Evolutionary conservation across 768 basidiomycete genomes (phyloP).

Genomic region (Pisolithus albus): DNA sequence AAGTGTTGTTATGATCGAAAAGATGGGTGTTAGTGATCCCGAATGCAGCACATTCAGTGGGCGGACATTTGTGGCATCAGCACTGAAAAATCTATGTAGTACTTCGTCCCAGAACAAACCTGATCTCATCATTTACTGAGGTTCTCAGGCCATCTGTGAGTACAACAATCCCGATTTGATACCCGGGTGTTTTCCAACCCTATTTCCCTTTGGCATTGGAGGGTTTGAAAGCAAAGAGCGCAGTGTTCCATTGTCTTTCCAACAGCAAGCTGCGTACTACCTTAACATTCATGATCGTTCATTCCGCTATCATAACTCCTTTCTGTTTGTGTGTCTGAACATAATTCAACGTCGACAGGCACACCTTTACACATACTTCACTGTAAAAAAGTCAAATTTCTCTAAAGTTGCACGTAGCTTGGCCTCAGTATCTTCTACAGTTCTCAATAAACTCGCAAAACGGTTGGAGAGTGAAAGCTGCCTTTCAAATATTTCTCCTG

Average conservation of each 20-base stretch:
- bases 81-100: conserved; percentile 13
- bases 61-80: conserved; percentile 16
- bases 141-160: conserved; percentile 17
- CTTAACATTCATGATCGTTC: neutral
- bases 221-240: conserved; percentile 22
- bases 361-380: neutral
- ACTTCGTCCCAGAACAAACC: conserved; percentile 1
- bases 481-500: no score
- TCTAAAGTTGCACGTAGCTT: no score
- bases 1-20: neutral
- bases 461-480: no score
- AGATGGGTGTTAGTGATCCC: conserved; percentile 27
- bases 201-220: conserved; percentile 27
- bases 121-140: conserved; percentile 20
- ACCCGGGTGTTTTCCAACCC: conserved; percentile 26
- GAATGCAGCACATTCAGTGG: conserved; percentile 19
- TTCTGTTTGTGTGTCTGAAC: neutral
- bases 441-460: no score
- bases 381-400: neutral
- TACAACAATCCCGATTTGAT: conserved; percentile 26
- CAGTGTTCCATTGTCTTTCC: neutral
- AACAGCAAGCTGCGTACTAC: neutral
- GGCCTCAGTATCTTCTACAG: no score
- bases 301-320: neutral
- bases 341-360: neutral